Percentiles rank a stretch among this genome's conserved stretches.
Evolutionary conservation across 768 basidiomycete genomes (phyloP).

Genomic region (Cystofilobasidium bisporidii): DNA sequence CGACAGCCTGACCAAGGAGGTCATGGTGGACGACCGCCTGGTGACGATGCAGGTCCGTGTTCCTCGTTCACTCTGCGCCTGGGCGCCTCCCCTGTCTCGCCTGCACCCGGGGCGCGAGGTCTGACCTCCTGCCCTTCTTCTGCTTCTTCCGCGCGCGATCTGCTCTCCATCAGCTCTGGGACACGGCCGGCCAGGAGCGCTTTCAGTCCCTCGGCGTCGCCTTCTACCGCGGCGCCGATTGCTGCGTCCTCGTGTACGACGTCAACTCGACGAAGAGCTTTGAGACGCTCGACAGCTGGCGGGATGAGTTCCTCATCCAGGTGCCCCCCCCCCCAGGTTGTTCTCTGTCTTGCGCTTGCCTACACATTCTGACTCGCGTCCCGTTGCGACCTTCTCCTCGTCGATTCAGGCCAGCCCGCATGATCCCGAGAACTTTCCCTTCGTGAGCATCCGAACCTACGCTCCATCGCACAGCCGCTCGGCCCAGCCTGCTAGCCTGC

Average conservation of each 20-base stretch:
- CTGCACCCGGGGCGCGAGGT: too few species aligned
- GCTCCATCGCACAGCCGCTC: background rate
- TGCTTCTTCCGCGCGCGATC: too few species aligned
- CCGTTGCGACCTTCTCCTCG: background rate
- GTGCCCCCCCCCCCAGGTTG: slow-evolving; percentile 28
- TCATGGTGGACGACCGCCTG: slow-evolving; percentile 94
- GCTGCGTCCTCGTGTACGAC: slow-evolving; percentile 97
- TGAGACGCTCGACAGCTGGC: slow-evolving; percentile 88
- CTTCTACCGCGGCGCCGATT: slow-evolving; percentile 97
- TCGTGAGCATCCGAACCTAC: too few species aligned
- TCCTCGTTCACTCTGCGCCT: background rate
- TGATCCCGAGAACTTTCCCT: slow-evolving; percentile 99
- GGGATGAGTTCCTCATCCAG: slow-evolving; percentile 93
- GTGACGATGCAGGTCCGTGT: slow-evolving; percentile 91
- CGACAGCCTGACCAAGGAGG: slow-evolving; percentile 83
- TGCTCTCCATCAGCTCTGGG: slow-evolving; percentile 88
- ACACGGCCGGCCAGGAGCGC: slow-evolving; percentile 97
- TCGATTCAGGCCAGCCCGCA: slow-evolving; percentile 97
- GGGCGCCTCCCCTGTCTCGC: background rate
- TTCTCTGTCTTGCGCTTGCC: too few species aligned
- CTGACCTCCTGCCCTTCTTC: too few species aligned
- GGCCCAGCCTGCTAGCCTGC: too few species aligned
- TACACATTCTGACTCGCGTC: too few species aligned
- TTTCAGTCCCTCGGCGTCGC: slow-evolving; percentile 99
- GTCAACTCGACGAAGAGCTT: slow-evolving; percentile 98